These are phyloP conservation scores for Tolypocladium amazonense DNA, from an alignment of 2,329 filamentous ascomycete genomes.

Conservation along the genomic window DNA sequence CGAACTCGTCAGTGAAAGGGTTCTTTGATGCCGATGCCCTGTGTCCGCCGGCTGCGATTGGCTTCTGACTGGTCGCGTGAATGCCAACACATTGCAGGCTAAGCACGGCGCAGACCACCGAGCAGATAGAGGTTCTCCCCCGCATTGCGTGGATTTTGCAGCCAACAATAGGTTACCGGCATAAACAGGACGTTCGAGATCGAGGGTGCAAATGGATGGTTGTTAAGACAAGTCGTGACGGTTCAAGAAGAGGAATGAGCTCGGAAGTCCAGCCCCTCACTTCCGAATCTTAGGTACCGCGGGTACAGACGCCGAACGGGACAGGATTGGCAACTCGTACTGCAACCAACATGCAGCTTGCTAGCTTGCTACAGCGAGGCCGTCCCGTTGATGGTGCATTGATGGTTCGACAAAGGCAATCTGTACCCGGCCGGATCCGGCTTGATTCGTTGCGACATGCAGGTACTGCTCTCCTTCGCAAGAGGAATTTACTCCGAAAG, in stretches of 20 bases:
- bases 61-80: neutral
- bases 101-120: neutral
- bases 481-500: too few relatives aligned
- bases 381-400: too few relatives aligned
- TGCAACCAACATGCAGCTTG: too few relatives aligned
- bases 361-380: too few relatives aligned
- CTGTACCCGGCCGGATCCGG: too few relatives aligned
- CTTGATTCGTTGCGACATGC: too few relatives aligned
- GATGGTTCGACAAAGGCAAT: too few relatives aligned
- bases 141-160: neutral
- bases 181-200: neutral
- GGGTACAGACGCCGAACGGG: neutral
- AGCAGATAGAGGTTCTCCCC: neutral
- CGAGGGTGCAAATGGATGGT: neutral
- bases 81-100: neutral
- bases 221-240: neutral
- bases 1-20: conserved; percentile 9
- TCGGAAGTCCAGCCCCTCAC: neutral
- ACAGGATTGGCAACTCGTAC: too few relatives aligned
- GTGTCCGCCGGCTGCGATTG: neutral
- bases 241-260: neutral
- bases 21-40: neutral
- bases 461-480: too few relatives aligned
- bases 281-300: neutral
- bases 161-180: neutral